phyloP scores from a whole-genome alignment of 768 basidiomycete species.

The Sarcodon aspratus region DNA sequence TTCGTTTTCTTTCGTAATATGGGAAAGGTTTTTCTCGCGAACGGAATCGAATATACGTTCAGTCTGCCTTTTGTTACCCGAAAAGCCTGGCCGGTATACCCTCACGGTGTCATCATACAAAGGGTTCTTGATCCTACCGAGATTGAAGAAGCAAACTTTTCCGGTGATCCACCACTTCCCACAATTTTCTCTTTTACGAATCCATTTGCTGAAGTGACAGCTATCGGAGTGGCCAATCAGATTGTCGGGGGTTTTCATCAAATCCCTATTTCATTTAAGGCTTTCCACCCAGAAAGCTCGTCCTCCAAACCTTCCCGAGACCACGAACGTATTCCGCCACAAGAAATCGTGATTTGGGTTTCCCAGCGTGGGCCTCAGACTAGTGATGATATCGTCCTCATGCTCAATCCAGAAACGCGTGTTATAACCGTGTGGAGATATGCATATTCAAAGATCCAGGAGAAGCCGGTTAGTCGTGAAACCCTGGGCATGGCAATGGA shows the following conservation, averaged over 20 bases:
- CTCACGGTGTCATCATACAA: conserved; percentile 74
- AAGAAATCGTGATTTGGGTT: conserved; percentile 57
- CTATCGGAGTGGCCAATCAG: conserved; percentile 55
- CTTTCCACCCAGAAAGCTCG: conserved; percentile 5
- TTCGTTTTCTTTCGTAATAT: conserved; percentile 73
- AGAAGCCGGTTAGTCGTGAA: neutral
- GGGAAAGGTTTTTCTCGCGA: conserved; percentile 58
- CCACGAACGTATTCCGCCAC: conserved; percentile 33
- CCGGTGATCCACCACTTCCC: conserved; percentile 60
- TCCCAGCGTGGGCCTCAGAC: conserved; percentile 30
- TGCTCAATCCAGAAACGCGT: conserved; percentile 40
- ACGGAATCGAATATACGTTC: conserved; percentile 68
- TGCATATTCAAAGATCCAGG: conserved; percentile 40
- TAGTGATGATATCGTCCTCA: conserved; percentile 41
- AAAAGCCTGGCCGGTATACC: conserved; percentile 67
- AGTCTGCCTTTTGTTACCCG: conserved; percentile 73
- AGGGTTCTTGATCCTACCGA: conserved; percentile 60
- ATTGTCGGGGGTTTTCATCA: conserved; percentile 37
- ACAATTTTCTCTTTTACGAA: conserved; percentile 73
- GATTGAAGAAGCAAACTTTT: conserved; percentile 49
- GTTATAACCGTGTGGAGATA: conserved; percentile 66
- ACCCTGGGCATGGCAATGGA: neutral
- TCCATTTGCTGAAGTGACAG: conserved; percentile 63
- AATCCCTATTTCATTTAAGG: conserved; percentile 9
- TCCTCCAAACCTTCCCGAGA: neutral